Base-by-base conservation (phyloP, 352 stramenopile genomes). In the Pythium periplocum region DNA sequence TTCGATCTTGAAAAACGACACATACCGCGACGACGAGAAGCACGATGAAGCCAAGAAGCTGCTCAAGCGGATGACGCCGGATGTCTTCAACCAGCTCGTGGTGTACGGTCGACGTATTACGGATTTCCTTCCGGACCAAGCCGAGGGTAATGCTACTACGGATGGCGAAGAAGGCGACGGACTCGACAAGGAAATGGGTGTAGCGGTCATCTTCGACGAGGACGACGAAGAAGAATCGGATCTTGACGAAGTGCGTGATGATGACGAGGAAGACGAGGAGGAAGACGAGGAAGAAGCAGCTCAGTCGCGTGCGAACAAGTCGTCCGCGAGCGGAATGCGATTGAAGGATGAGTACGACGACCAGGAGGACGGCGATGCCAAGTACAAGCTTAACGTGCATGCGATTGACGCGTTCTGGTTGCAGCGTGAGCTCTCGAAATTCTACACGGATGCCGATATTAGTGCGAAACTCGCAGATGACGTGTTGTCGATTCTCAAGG, bases 391-490 rank as follows among this genome's bases (percentile, higher is more conserved):
- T 4, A 89, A 87, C 8, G 92, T 98, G 6, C 90, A 98, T 58
- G 89, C 97, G 56, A 99, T 99, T 53, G 97, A 99, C 71, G 96
- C 96, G 1, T 97, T 99, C 73, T 99, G 96, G 88, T 72, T 99
- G 2, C 96, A 99, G 69, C 87, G 97, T 30, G 80, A 98, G 65
- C 73, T 99, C 11, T 94, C 90, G 30, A 91, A 96, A 53, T 98
- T 94, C 60, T 97, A 98, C 62, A 93, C 95, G 31, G 97, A 99
- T 69, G 96, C 96, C 1, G 87, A 98, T 51, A 78, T 95, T 44
- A 97, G 88, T 32, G 83, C 94, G 4, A 86, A 85, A 53, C 63
- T 99, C 4, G 92, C 96, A 0, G 93, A 97, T 50, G 78, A 98
- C 49, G 92, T 99, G 34, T 51, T 95, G 39, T 53, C 42, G 17